Base-by-base conservation (phyloP, 257 asterid genomes). In the Mitragyna speciosa region DNA sequence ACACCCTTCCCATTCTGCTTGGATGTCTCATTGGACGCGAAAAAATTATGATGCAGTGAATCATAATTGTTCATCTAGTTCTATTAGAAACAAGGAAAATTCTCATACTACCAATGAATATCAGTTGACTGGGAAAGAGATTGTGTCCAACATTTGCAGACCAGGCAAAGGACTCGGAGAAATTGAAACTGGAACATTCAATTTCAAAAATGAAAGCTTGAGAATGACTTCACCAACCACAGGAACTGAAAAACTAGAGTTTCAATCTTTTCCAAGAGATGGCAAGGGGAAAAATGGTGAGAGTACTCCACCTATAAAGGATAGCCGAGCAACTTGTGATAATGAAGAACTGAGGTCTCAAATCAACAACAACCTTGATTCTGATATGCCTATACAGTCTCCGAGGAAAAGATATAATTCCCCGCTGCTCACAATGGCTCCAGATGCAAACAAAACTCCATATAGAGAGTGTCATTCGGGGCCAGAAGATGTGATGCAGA, bases 1-100 rank as follows among this genome's bases (percentile, higher is more conserved):
- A 70, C 85, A 81, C 78, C 64, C 91, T 73, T 76, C 83, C 80
- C 91, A 89, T 75, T 88, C 96, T 54, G 70, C 48, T 77, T 90
- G 96, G 96, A 84, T 91, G 91, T 84, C 93, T 22, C 97, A 84
- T 74, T 94, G 97, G 98, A 87, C 82, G 70, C 83, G 73, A 65
- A 70, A 84, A 41, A 80, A 83, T 83, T 65, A 67, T 68, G 83
- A 73, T 72, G 82, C 84, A 63, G 73, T 78, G 65, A 68, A 83
- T 48, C 79, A 68, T 69, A 64, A 15, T 59, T 76, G 43, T 63
- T 77, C 76, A 45, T 67, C 83, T 47, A 24, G 33, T 77, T 70
- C 79, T 64, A 73, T 83, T 79, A 81, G 56, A 77, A 78, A 71
- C 54, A 71, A 76, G 84, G 85, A 83, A 72, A 79, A 66, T 58